These are phyloP conservation scores for Trichoderma asperelloides DNA, from an alignment of 495 filamentous ascomycete genomes.

Conservation along the genomic window DNA sequence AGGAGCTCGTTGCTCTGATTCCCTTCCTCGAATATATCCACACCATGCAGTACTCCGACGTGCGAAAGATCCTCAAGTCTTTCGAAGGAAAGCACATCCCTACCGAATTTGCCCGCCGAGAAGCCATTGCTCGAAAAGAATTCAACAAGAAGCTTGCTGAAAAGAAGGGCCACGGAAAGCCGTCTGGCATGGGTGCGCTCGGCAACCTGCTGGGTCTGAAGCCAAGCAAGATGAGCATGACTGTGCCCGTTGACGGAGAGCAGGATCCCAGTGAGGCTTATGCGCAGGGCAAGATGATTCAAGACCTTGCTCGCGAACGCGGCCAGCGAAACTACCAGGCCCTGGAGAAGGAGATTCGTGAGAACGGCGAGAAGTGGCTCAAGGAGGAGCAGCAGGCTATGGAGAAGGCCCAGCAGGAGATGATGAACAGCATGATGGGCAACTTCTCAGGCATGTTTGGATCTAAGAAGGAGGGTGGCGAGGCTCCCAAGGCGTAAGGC, in stretches of 20 bases:
- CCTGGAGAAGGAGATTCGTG: conserved; percentile 78
- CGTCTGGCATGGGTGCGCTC: conserved; percentile 50
- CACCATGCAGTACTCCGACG: conserved; percentile 82
- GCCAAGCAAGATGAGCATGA: conserved; percentile 43
- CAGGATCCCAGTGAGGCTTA: conserved; percentile 60
- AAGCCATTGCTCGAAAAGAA: conserved; percentile 68
- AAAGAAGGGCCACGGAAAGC: conserved; percentile 46
- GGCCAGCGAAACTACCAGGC: conserved; percentile 83
- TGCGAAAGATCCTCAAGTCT: conserved; percentile 73
- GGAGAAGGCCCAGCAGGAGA: conserved; percentile 79
- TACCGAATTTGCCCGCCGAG: conserved; percentile 79
- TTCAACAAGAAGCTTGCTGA: conserved; percentile 70
- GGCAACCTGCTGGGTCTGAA: conserved; percentile 68
- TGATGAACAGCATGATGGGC: conserved; percentile 70
- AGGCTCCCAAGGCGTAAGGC: conserved; percentile 6
- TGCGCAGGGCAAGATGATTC: conserved; percentile 86
- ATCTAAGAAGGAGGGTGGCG: conserved; percentile 14
- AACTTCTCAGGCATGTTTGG: conserved; percentile 43
- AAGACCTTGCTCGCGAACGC: conserved; percentile 83
- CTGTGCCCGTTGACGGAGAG: conserved; percentile 55
- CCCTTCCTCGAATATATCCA: conserved; percentile 95
- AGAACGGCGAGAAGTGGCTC: conserved; percentile 90
- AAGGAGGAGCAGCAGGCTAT: conserved; percentile 79
- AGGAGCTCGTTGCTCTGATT: conserved; percentile 75
- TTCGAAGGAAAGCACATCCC: conserved; percentile 83